These are phyloP conservation scores for Tephrocybe rancida DNA, from an alignment of 768 basidiomycete genomes.

Conservation along the genomic window DNA sequence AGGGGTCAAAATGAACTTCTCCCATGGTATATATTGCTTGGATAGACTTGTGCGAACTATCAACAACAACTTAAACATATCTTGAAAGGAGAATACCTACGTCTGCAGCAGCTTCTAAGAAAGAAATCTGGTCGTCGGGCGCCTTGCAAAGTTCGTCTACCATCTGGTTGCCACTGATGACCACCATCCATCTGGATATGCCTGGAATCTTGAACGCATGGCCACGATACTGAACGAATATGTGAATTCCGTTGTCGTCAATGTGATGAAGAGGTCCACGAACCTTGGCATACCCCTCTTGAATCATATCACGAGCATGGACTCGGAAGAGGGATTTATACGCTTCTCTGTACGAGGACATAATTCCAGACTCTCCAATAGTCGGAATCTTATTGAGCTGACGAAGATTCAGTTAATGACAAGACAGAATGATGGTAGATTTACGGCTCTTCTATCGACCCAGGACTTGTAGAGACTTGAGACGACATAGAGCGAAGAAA, in stretches of 20 bases:
- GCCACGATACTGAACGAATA: conserved; percentile 14
- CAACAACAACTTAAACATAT: background rate
- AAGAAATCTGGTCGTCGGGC: conserved; percentile 28
- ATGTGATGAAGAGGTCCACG: background rate
- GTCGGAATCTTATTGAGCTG: conserved; percentile 16
- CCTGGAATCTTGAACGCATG: conserved; percentile 23
- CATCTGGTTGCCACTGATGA: conserved; percentile 29
- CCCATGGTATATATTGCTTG: conserved; percentile 42
- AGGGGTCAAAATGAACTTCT: conserved; percentile 26
- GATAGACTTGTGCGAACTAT: conserved; percentile 29
- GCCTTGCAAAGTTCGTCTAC: conserved; percentile 36
- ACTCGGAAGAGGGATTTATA: conserved; percentile 9
- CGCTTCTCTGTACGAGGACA: conserved; percentile 19
- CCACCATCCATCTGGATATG: conserved; percentile 30
- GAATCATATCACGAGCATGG: conserved; percentile 16
- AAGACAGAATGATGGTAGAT: background rate
- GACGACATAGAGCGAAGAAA: background rate
- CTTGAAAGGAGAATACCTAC: conserved; percentile 19
- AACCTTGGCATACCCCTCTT: conserved; percentile 20
- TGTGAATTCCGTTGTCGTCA: background rate
- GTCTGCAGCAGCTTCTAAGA: conserved; percentile 26
- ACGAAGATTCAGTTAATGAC: background rate
- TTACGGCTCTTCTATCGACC: conserved; percentile 1
- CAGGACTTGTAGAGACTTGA: conserved; percentile 6
- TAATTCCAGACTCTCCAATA: conserved; percentile 16